Conservation (phyloP, 129 eudicot species). For the Lactuca saligna region DNA sequence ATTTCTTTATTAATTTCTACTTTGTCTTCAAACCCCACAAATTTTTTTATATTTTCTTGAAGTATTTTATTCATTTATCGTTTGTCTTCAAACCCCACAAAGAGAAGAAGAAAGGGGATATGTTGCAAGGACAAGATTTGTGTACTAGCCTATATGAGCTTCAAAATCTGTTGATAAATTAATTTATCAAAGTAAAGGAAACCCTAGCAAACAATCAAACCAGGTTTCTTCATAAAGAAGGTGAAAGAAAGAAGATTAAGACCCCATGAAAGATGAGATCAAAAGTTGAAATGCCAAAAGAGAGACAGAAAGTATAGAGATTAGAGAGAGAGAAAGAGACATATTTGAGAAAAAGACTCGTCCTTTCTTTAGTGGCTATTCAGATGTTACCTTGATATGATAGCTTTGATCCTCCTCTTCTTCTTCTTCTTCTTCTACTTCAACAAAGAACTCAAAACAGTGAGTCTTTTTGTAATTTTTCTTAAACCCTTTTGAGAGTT, state of each 20-base stretch:
- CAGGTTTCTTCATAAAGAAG: constrained; percentile 59
- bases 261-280: constrained; percentile 48
- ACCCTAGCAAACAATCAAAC: constrained; percentile 34
- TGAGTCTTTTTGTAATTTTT: not conserved
- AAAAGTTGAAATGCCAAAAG: constrained; percentile 43
- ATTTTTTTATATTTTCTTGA: constrained; percentile 1
- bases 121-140: constrained; percentile 58
- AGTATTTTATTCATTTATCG: constrained; percentile 17
- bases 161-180: constrained; percentile 34
- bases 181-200: constrained; percentile 10
- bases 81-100: constrained; percentile 74
- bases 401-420: constrained; percentile 59
- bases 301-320: constrained; percentile 36
- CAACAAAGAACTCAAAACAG: constrained; percentile 21
- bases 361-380: constrained; percentile 48
- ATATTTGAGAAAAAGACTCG: constrained; percentile 48
- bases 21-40: constrained; percentile 66
- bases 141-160: constrained; percentile 49
- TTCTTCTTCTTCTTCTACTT: constrained; percentile 27
- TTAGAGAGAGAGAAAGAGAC: constrained; percentile 27
- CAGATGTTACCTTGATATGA: constrained; percentile 50
- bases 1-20: constrained; percentile 12
- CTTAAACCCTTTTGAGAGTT: constrained; percentile 3
- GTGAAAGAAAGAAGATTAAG: constrained; percentile 38
- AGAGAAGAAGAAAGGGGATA: constrained; percentile 43